A percentile compares a stretch with the other conserved stretches of the same genome.
These are phyloP conservation scores for Kalmanozyma brasiliensis DNA, from an alignment of 1,284 basidiomycete species.

Conservation along the genomic window DNA sequence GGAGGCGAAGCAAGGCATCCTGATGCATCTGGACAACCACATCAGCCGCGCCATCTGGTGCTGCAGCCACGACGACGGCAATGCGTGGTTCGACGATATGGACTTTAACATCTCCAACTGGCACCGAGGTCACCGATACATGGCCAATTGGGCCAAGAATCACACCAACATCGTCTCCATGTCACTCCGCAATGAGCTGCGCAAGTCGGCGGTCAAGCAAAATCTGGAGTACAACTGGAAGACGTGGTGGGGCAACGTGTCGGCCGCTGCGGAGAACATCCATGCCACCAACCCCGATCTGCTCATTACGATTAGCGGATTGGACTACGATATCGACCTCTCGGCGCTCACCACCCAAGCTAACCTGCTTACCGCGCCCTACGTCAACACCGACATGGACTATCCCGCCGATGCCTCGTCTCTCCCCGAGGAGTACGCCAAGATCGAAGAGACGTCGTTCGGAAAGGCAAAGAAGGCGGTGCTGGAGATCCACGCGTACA, in stretches of 20 bases:
- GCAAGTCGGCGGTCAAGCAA: slow-evolving; percentile 16
- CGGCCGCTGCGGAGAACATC: slow-evolving; percentile 40
- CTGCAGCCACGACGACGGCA: slow-evolving; percentile 44
- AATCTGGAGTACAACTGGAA: slow-evolving; percentile 45
- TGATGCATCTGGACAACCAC: slow-evolving; percentile 49
- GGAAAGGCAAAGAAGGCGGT: slow-evolving; percentile 44
- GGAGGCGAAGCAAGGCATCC: slow-evolving; percentile 33
- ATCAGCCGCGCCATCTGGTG: slow-evolving; percentile 43
- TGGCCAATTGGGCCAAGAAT: slow-evolving; percentile 45
- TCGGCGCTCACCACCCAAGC: slow-evolving; percentile 26
- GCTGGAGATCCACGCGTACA: slow-evolving; percentile 45
- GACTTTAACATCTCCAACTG: slow-evolving; percentile 35
- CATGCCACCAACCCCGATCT: slow-evolving; percentile 40
- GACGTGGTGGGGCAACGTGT: slow-evolving; percentile 43
- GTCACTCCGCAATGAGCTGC: slow-evolving; percentile 46
- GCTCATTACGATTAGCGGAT: slow-evolving; percentile 43
- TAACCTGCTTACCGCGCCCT: slow-evolving; percentile 27
- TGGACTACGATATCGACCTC: slow-evolving; percentile 49
- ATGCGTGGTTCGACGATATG: slow-evolving; percentile 42
- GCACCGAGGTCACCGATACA: slow-evolving; percentile 41
- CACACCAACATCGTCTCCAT: slow-evolving; percentile 47
- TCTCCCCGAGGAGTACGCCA: slow-evolving; percentile 19
- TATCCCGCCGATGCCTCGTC: slow-evolving; percentile 17
- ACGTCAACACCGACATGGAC: slow-evolving; percentile 32
- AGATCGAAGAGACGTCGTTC: slow-evolving; percentile 29